These are phyloP conservation scores for Colletotrichum cordylinicola DNA, from an alignment of 2,329 filamentous ascomycete species.

Conservation along the genomic window DNA sequence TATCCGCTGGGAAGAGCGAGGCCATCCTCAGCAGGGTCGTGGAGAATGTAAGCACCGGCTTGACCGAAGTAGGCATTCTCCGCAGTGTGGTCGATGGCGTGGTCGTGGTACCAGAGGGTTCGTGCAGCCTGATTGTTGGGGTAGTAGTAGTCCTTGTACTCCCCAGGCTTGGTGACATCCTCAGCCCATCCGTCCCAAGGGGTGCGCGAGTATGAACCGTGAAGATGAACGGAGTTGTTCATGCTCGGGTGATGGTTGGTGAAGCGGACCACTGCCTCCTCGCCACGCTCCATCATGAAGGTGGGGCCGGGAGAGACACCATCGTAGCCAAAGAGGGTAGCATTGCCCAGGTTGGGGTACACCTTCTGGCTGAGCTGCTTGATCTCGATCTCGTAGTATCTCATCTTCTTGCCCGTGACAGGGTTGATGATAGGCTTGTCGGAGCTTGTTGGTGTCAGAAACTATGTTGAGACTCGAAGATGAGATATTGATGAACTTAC, in stretches of 20 bases:
- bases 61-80: conserved; percentile 59
- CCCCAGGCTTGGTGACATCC: conserved; percentile 48
- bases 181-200: conserved; percentile 55
- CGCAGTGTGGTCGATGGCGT: conserved; percentile 44
- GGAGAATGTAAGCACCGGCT: conserved; percentile 55
- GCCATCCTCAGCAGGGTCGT: conserved; percentile 47
- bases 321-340: conserved; percentile 47
- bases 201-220: conserved; percentile 52
- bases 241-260: conserved; percentile 45
- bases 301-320: conserved; percentile 55
- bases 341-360: conserved; percentile 26
- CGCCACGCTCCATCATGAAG: conserved; percentile 47
- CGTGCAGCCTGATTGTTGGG: conserved; percentile 54
- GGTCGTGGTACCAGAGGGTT: conserved; percentile 57
- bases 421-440: conserved; percentile 26
- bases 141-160: conserved; percentile 63
- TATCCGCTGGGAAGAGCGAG: conserved; percentile 47
- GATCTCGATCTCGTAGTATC: conserved; percentile 31
- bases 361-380: conserved; percentile 27
- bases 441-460: neutral
- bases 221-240: conserved; percentile 51
- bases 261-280: conserved; percentile 54
- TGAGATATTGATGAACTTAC: conserved; percentile 16
- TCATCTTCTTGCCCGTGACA: conserved; percentile 36
- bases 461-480: fast-evolving